phyloP scores from a whole-genome alignment of 2,329 filamentous ascomycete genomes.

The Talaromyces sp. region DNA sequence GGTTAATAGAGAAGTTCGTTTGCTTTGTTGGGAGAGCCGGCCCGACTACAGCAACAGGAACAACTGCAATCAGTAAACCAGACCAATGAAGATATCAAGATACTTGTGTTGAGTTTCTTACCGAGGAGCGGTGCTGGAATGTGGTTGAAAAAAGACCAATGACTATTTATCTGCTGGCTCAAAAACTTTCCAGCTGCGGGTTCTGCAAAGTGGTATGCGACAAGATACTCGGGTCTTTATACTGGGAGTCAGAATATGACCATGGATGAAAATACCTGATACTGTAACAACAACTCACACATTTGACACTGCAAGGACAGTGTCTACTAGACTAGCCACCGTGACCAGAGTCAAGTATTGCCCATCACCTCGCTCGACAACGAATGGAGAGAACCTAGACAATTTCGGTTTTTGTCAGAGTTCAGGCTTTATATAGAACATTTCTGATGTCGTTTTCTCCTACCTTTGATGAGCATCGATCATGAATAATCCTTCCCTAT shows the following conservation, averaged over 20 bases:
- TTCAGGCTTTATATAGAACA: too few species aligned
- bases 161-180: not conserved
- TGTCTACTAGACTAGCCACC: not conserved
- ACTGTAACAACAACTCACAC: too few species aligned
- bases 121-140: not conserved
- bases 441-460: too few species aligned
- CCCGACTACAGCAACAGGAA: not conserved
- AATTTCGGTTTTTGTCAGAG: not conserved
- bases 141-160: not conserved
- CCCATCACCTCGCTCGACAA: not conserved
- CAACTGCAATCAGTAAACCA: not conserved
- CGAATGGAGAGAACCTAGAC: not conserved
- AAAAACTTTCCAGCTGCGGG: not conserved
- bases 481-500: too few species aligned
- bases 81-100: not conserved
- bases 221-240: not conserved
- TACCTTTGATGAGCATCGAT: too few species aligned
- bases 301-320: too few species aligned
- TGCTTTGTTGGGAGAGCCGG: not conserved
- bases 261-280: too few species aligned
- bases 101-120: not conserved
- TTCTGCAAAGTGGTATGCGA: not conserved
- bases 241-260: not conserved
- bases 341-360: not conserved
- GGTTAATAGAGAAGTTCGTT: not conserved